Conservation (phyloP, 805 yeast genomes). For the Blastobotrys parvus region DNA sequence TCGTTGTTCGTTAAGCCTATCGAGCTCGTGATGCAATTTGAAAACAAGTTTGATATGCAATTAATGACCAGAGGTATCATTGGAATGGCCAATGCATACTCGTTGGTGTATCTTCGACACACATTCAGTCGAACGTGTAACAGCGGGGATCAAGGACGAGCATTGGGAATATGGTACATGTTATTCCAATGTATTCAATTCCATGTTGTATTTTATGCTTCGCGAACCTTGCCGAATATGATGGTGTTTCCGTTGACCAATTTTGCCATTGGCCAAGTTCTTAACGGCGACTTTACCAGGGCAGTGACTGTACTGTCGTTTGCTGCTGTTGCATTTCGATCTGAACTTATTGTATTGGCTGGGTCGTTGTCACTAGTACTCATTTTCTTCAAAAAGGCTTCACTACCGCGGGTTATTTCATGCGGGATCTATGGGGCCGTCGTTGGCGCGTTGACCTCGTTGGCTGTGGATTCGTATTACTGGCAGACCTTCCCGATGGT, state of each 20-base stretch:
- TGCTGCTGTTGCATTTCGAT: constrained; percentile 59
- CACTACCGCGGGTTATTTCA: constrained; percentile 28
- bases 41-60: constrained; percentile 45
- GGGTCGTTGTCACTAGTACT: constrained; percentile 36
- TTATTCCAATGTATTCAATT: constrained; percentile 60
- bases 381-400: constrained; percentile 38
- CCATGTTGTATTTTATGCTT: constrained; percentile 70
- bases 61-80: constrained; percentile 47
- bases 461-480: constrained; percentile 60
- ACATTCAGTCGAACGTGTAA: constrained; percentile 12
- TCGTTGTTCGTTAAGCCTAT: constrained; percentile 37
- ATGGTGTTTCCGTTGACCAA: constrained; percentile 65
- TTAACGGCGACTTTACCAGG: constrained; percentile 40
- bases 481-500: constrained; percentile 49
- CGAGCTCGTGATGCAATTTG: constrained; percentile 9
- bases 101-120: constrained; percentile 45
- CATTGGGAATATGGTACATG: constrained; percentile 42
- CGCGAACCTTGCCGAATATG: constrained; percentile 83
- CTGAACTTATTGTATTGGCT: constrained; percentile 46
- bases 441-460: constrained; percentile 42
- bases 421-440: constrained; percentile 38
- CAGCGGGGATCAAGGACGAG: constrained; percentile 1
- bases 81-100: constrained; percentile 52
- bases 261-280: constrained; percentile 41
- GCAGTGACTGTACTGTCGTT: constrained; percentile 52